These are phyloP conservation scores for Fusarium gaditjirri DNA, from an alignment of 2,329 filamentous ascomycete species.

Conservation along the genomic window DNA sequence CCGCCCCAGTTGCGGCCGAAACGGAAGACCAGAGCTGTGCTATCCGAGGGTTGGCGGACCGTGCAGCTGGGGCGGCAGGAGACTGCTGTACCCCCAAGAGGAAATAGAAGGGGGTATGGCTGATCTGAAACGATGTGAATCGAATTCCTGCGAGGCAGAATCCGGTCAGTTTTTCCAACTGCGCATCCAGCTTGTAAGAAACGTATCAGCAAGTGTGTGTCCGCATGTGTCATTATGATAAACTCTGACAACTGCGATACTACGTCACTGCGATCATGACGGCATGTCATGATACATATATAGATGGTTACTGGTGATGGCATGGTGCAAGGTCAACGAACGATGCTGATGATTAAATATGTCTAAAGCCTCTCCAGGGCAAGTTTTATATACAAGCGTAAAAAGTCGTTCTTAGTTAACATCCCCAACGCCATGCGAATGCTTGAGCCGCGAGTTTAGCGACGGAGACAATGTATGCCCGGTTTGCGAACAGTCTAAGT, in stretches of 20 bases:
- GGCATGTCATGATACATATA: neutral
- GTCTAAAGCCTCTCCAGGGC: conserved; percentile 46
- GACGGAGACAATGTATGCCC: conserved; percentile 33
- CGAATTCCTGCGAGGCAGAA: neutral
- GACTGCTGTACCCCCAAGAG: conserved; percentile 66
- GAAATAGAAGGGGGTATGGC: conserved; percentile 33
- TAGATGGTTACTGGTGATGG: neutral
- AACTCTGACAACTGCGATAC: neutral
- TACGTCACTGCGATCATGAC: neutral
- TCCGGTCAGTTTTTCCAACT: neutral
- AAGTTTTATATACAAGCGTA: conserved; percentile 46
- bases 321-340: conserved; percentile 33
- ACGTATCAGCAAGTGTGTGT: neutral
- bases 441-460: conserved; percentile 36
- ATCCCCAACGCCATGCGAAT: conserved; percentile 48
- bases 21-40: conserved; percentile 45
- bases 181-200: neutral
- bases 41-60: conserved; percentile 58
- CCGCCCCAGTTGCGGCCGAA: conserved; percentile 34
- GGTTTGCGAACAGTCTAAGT: conserved; percentile 37
- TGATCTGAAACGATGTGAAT: neutral
- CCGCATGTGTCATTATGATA: neutral
- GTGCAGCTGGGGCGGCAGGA: conserved; percentile 57
- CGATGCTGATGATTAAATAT: conserved; percentile 49
- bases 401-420: conserved; percentile 44